Conservation (phyloP, 805 yeast species). For the Yamadazyma endophytica region DNA sequence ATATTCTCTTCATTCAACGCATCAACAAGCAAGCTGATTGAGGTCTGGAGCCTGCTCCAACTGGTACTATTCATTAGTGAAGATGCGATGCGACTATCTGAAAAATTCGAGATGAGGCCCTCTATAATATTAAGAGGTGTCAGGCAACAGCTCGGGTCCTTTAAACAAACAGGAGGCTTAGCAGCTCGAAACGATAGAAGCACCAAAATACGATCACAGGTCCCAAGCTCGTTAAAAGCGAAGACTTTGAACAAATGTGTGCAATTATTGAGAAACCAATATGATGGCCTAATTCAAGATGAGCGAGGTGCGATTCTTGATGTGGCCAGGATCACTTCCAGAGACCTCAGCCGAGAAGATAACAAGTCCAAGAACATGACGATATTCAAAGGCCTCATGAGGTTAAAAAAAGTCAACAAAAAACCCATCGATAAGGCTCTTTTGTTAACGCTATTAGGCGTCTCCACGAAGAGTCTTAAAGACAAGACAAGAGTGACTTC, state of each 20-base stretch:
- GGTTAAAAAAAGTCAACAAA: conserved; percentile 19
- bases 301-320: conserved; percentile 20
- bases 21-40: conserved; percentile 47
- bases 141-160: not conserved
- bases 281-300: conserved; percentile 23
- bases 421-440: conserved; percentile 41
- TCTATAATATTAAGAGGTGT: conserved; percentile 1
- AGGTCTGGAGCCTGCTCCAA: conserved; percentile 53
- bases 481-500: conserved; percentile 55
- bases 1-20: conserved; percentile 45
- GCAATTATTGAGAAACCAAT: conserved; percentile 24
- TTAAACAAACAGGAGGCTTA: not conserved
- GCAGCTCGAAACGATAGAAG: not conserved
- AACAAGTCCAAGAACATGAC: conserved; percentile 15
- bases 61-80: conserved; percentile 21
- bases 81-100: conserved; percentile 3
- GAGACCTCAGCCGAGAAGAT: conserved; percentile 19
- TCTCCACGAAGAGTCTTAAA: conserved; percentile 50
- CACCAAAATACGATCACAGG: not conserved
- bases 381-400: conserved; percentile 26
- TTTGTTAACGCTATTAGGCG: conserved; percentile 53
- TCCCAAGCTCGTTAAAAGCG: conserved; percentile 5
- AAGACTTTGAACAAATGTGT: conserved; percentile 18
- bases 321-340: conserved; percentile 18
- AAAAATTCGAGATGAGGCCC: conserved; percentile 2